Evolutionary conservation across 2,329 filamentous ascomycete species (phyloP), one percentile per base, ranked within the genome.

Genomic region (Chaetoscypha palmicola): DNA sequence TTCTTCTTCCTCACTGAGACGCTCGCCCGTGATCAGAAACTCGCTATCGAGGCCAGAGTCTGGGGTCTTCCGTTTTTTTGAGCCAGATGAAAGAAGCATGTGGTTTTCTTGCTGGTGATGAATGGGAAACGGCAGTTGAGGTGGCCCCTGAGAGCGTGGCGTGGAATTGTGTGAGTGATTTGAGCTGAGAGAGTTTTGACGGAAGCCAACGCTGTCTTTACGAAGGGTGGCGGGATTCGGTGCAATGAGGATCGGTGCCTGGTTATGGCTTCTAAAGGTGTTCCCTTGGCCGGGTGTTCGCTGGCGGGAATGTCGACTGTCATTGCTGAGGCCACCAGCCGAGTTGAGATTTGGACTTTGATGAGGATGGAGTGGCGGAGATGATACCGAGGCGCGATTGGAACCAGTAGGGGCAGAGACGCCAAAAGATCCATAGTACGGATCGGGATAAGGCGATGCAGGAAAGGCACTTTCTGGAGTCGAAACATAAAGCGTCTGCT

Each of bases 1-100:
- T 34, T 55, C 47, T 19, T 65, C 62, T 40, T 63, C 59, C 11
- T 53, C 46, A 17, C 38, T 60, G 33, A 64, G 45, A 1, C 58
- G 51, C 7, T 34, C 12, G 5, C 28, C 36, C 40, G n/a, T 41
- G 3, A 32, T 22, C 8, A 51, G 11, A 5, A 48, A 19, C 12
- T 50, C 44, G 5, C 45, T 31, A 14, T 52, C 50, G 5, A 43
- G 30, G 14, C 41, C 20, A 17, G 35, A 24, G 22, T 49, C 33
- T 5, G 52, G 49, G 3, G 51, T 44, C 7, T 50, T 52, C 22
- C 54, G 58, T 35, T 56, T 58, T 37, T 58, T 56, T 16, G 53
- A 53, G 43, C 50, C 32, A 12, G 46, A 46, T n/a, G 49, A 43
- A 16, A 28, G 38, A 24, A 43, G 42, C 32, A 47, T 47, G 32